Evolutionary conservation across 2,329 filamentous ascomycete genomes (phyloP).

Genomic region (Aschersonia sp.): DNA sequence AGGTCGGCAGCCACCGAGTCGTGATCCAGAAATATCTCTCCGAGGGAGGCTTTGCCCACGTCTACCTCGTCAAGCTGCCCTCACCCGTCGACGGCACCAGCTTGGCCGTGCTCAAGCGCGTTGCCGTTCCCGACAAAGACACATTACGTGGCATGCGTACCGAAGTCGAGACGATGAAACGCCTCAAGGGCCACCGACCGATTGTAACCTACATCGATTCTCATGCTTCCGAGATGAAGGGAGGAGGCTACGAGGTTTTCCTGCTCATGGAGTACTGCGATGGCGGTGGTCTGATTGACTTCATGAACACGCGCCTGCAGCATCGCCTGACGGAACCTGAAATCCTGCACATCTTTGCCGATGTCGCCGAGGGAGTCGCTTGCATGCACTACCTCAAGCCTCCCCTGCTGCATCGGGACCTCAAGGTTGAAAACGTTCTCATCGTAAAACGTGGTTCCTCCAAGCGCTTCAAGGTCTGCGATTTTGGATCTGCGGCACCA

Average conservation of each 20-base stretch:
- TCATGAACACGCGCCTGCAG: slow-evolving; percentile 97
- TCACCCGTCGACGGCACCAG: slow-evolving; percentile 65
- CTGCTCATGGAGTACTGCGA: slow-evolving; percentile 96
- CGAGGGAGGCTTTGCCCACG: slow-evolving; percentile 94
- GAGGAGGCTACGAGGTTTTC: slow-evolving; percentile 94
- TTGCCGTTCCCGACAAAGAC: slow-evolving; percentile 93
- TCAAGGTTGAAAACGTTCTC: slow-evolving; percentile 96
- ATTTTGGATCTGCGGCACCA: slow-evolving; percentile 85
- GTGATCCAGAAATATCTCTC: slow-evolving; percentile 95
- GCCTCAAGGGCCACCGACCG: slow-evolving; percentile 86
- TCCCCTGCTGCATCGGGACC: slow-evolving; percentile 77
- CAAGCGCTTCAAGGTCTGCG: slow-evolving; percentile 85
- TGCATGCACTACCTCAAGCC: slow-evolving; percentile 99
- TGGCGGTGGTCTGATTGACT: slow-evolving; percentile 92
- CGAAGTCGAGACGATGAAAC: slow-evolving; percentile 99
- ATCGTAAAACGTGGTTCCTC: slow-evolving; percentile 57
- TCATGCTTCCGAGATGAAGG: slow-evolving; percentile 85
- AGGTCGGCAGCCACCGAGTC: slow-evolving; percentile 83
- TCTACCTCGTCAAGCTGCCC: slow-evolving; percentile 86
- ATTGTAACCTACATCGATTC: slow-evolving; percentile 99
- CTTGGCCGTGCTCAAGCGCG: slow-evolving; percentile 78
- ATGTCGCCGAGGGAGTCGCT: slow-evolving; percentile 89
- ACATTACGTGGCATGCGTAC: slow-evolving; percentile 90
- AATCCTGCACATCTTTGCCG: slow-evolving; percentile 91
- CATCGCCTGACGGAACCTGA: slow-evolving; percentile 95